Base-by-base conservation (phyloP, 441 rosid species). In the Erysimum pusillum region DNA sequence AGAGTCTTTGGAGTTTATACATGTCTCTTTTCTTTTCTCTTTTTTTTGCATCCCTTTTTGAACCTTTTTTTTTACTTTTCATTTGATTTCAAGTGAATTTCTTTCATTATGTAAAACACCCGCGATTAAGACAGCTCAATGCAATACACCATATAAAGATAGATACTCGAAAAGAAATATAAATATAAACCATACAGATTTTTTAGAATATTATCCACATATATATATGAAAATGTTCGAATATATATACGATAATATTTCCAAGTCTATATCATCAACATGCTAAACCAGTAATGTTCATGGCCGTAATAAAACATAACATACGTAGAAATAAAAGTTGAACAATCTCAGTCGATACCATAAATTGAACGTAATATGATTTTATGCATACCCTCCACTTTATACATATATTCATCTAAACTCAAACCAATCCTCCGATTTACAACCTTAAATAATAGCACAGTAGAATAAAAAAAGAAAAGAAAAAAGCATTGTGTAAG, bases 81-180 rank as follows among this genome's bases (percentile, higher is more conserved):
- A 4, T 60, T 62, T 39, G 9, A 11, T 25, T 45, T 36, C 28
- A 63, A 53, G 46, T 54, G 11, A 63, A 14, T 64, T 48, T 49
- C 49, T 58, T 64, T 57, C 39, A 57, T 63, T 6, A 36, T 65
- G 67, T 46, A 45, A 38, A 56, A 63, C 9, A 76, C 11, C 74
- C 75, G 13, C 67, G 71, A 76, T 46, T 71, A 18, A 71, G 80
- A 77, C 72, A 63, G 14, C 56, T 56, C 80, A 28, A 10, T 36
- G 52, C 67, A 36, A 63, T 38, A 13, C 71, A 76, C 67, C 66
- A 70, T 54, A 25, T 25, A 25, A 25, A 25, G 28, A 25, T 25
- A 1, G 28, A 2, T 25, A 25, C 28, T 34, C 6, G 51, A 20
- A 25, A 28, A 39, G 7, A 39, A 11, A 12, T 61, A 6, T 5